A percentile compares a stretch with the other conserved stretches of the same genome.
Evolutionary conservation across 192 early-diverging fungal genomes (phyloP).

Genomic region (Glomus cerebriforme): DNA sequence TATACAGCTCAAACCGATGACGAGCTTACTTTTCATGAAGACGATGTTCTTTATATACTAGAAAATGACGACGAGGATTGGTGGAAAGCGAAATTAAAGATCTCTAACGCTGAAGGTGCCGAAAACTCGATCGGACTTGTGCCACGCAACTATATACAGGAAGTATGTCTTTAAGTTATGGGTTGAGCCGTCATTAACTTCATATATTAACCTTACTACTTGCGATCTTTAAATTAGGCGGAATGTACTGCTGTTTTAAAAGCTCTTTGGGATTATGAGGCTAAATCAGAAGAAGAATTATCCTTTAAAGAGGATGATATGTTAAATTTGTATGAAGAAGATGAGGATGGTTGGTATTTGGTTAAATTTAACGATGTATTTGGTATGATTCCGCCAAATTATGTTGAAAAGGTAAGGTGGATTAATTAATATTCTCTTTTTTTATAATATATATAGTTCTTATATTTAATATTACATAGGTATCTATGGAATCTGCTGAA

Average conservation of each 20-base stretch:
- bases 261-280: conserved; percentile 84
- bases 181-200: neutral
- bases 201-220: neutral
- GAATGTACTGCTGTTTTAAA: conserved; percentile 40
- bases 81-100: conserved; percentile 82
- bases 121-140: conserved; percentile 75
- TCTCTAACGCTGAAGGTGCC: conserved; percentile 27
- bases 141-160: conserved; percentile 87
- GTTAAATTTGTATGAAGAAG: conserved; percentile 77
- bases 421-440: neutral
- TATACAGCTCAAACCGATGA: conserved; percentile 84
- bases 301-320: conserved; percentile 72
- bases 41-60: conserved; percentile 84
- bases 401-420: conserved; percentile 60
- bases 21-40: conserved; percentile 83
- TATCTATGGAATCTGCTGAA: conserved; percentile 35
- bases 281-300: conserved; percentile 83
- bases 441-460: neutral
- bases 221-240: conserved; percentile 42
- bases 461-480: neutral
- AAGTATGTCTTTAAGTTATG: conserved; percentile 11
- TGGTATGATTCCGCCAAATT: conserved; percentile 88
- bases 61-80: conserved; percentile 90
- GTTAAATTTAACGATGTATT: conserved; percentile 66
- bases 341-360: conserved; percentile 94